Base-by-base conservation (phyloP, 2,329 filamentous ascomycete species). In the Penicillium sp. region DNA sequence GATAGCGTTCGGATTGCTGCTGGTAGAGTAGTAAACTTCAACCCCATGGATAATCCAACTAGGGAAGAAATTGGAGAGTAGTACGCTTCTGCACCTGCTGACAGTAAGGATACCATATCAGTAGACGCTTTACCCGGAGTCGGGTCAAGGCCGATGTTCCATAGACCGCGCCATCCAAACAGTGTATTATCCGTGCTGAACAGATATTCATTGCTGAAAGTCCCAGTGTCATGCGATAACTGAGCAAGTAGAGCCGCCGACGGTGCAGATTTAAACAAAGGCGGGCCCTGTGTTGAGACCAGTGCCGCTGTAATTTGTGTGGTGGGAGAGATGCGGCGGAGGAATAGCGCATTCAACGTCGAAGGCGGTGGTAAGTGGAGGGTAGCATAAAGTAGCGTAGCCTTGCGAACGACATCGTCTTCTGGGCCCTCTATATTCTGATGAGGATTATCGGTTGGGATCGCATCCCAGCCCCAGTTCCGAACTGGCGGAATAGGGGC, bases 11-110 rank as follows among this genome's bases (percentile, higher is more conserved):
- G 62, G 3, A 68, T 70, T 3, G 73, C 69, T 89, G 89, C 57
- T 80, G 83, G 54, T 20, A 97, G 77, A 11, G 94, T 97, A 40
- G 91, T 90, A 71, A 97, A 99, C 50, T 94, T 85, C 48, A 91
- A 80, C 6, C 92, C 94, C 8, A 95, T 84, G 61, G 91, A 96
- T 69, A 97, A 84, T 47, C 94, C 94, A 49, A 93, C 90, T 21
- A 91, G 91, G 69, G 97, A 97, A 71, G 97, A 97, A 58, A 97
- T 77, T 0, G 92, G 88, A 21, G 93, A 94, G 77, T 99, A 99
- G 77, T 97, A 99, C 35, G 96, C 80, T 73, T 99, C 94, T 55
- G 87, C 93, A 35, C 94, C 94, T 3, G 90, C 90, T 66, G 90
- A 96, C 70, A 97, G 91, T 20, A 93, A 86, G 8, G 92, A 76